phyloP scores from a whole-genome alignment of 2,329 filamentous ascomycete genomes.

The Spiromastix sp. region DNA sequence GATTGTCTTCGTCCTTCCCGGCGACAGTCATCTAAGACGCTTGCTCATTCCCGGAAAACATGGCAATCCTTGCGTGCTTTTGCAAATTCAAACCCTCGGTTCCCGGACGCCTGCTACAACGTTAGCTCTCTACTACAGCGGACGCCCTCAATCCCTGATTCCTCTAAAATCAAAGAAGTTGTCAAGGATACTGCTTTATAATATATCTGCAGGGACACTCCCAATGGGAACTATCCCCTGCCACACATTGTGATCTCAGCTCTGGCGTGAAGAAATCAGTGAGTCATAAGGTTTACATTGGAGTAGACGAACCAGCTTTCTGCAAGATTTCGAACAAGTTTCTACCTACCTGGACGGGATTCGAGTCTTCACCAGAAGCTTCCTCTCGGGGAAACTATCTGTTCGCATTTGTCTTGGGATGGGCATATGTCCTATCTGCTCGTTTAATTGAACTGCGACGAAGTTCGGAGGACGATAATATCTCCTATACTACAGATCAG shows the following conservation, averaged over 20 bases:
- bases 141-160: conserved; percentile 6
- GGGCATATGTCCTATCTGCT: conserved; percentile 8
- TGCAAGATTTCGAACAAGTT: conserved; percentile 4
- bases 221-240: conserved; percentile 2
- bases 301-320: background rate
- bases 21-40: conserved; percentile 3
- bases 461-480: background rate
- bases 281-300: conserved; percentile 1
- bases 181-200: background rate
- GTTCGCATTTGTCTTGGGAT: conserved; percentile 8
- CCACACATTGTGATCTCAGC: background rate
- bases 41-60: conserved; percentile 5
- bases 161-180: conserved; percentile 4
- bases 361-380: conserved; percentile 1
- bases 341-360: conserved; percentile 1
- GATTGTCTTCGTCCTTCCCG: conserved; percentile 6
- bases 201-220: conserved; percentile 3
- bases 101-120: conserved; percentile 7
- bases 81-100: background rate
- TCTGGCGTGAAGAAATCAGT: background rate
- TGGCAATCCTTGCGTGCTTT: conserved; percentile 4
- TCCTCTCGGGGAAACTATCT: conserved; percentile 4
- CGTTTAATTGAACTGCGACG: conserved; percentile 6
- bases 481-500: conserved; percentile 1
- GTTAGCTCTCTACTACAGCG: conserved; percentile 4